Base-by-base conservation (phyloP, 306 rosid species). In the Phaseolus lunatus region DNA sequence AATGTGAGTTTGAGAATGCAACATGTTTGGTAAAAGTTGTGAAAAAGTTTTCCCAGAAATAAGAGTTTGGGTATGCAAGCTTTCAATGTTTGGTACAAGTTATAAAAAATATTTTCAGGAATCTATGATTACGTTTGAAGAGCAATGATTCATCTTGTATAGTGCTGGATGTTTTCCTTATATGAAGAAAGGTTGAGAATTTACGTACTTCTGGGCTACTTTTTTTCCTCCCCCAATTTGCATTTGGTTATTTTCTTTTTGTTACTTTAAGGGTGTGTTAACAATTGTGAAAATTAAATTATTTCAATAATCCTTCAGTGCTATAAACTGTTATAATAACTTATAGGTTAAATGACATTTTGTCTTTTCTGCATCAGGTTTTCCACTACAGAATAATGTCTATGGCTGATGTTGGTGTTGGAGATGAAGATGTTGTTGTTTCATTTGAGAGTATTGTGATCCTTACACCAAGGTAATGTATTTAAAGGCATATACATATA, bases 361-460 rank as follows among this genome's bases (percentile, higher is more conserved):
- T 44, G 33, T 74, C 29, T 61, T 63, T 48, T 74, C 58, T 72
- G 64, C 61, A 61, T 70, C 57, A 96, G 99, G 94, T 96, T 75
- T 96, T 96, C 72, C 97, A 96, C 84, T 96, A 91, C 77, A 89
- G 88, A 88, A 92, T 96, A 71, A 88, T 89, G 88, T 87, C 97
- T 16, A 86, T 89, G 97, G 99, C 98, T 10, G 99, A 96, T 87
- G 98, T 92, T 67, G 91, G 97, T 75, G 85, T 90, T 75, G 98
- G 97, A 61, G 96, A 90, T 53, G 99, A 96, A 86, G 97, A 91
- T 62, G 93, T 98, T 69, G 96, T 96, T 74, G 94, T 93, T 76
- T 89, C 98, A 48, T 96, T 96, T 89, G 99, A 96, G 85, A 95
- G 98, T 70, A 96, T 96, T 89, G 98, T 97, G 12, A 90, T 96